Conservation (phyloP, 495 filamentous ascomycete genomes). For the Neurospora hispaniola region DNA sequence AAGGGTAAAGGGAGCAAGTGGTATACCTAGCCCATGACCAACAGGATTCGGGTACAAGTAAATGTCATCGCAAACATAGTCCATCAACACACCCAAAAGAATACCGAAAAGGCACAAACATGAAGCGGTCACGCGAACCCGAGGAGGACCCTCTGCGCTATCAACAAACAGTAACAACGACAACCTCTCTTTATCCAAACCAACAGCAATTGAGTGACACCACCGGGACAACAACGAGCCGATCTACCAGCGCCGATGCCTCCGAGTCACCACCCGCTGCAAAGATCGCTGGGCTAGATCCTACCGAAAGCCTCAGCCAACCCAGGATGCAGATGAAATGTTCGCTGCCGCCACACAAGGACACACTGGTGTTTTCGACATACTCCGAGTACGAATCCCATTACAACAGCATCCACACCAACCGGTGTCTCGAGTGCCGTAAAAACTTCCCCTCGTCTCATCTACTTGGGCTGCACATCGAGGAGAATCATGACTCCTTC, state of each 20-base stretch:
- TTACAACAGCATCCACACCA: constrained; percentile 68
- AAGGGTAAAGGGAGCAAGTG: background rate
- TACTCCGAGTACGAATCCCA: constrained; percentile 83
- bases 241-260: constrained; percentile 2
- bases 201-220: background rate
- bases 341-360: constrained; percentile 66
- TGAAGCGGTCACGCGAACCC: constrained; percentile 45
- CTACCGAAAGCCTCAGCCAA: constrained; percentile 11
- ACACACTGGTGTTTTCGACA: constrained; percentile 55
- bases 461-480: constrained; percentile 75
- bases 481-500: constrained; percentile 84
- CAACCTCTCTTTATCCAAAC: background rate
- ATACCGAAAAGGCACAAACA: constrained; percentile 10
- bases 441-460: constrained; percentile 65
- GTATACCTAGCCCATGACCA: background rate
- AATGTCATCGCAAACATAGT: background rate
- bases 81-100: constrained; percentile 1
- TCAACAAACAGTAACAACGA: constrained; percentile 1
- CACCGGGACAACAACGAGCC: background rate
- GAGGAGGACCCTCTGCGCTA: constrained; percentile 24
- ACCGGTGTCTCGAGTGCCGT: constrained; percentile 72
- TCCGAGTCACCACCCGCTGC: constrained; percentile 17
- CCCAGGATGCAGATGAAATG: constrained; percentile 52
- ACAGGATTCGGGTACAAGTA: background rate
- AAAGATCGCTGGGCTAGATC: constrained; percentile 36